These are phyloP conservation scores for Eleusine indica DNA, from an alignment of 176 grass and related monocot species.

Conservation along the genomic window DNA sequence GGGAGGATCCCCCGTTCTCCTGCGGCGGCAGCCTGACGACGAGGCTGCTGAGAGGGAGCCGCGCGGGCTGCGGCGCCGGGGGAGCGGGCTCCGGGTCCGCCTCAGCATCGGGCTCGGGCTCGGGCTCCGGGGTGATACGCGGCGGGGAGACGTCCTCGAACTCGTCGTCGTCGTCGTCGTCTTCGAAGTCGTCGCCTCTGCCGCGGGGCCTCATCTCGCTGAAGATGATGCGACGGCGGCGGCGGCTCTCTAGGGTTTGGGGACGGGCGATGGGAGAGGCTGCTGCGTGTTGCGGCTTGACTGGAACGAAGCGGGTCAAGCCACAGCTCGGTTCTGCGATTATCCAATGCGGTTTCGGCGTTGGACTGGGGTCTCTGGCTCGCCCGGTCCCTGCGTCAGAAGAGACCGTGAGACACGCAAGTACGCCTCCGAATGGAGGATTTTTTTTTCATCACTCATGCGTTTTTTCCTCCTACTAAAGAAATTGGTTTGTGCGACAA, in stretches of 20 bases:
- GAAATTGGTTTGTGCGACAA: too few species aligned
- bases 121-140: neutral
- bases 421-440: too few species aligned
- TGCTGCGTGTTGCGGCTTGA: neutral
- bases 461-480: too few species aligned
- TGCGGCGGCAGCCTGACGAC: conserved; percentile 42
- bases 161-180: conserved; percentile 35
- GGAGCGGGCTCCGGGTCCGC: neutral
- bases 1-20: conserved; percentile 35
- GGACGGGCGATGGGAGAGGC: neutral
- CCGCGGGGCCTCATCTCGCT: conserved; percentile 58
- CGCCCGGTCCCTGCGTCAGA: too few species aligned
- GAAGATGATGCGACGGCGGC: neutral
- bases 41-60: conserved; percentile 53
- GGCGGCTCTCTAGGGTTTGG: conserved; percentile 41
- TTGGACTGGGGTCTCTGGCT: too few species aligned
- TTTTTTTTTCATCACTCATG: too few species aligned
- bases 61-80: conserved; percentile 12
- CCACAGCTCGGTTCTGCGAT: too few species aligned
- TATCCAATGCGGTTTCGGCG: too few species aligned
- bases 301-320: neutral
- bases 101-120: neutral
- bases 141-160: conserved; percentile 43
- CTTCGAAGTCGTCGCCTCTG: conserved; percentile 46
- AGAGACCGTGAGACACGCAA: too few species aligned